Conservation (phyloP, 192 early-diverging fungal species). For the Coemansia sp. region DNA sequence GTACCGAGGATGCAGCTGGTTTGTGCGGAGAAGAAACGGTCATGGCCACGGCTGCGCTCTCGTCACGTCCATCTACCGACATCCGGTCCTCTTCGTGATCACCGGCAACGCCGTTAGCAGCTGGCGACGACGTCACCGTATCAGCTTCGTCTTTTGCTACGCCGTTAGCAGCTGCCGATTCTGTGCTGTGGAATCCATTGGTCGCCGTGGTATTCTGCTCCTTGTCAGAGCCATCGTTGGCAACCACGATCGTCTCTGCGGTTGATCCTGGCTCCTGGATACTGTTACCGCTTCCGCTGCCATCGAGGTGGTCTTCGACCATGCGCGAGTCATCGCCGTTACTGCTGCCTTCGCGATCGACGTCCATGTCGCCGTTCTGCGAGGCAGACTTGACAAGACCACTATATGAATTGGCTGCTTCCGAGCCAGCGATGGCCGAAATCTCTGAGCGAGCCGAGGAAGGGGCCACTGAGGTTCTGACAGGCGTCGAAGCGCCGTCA, state of each 20-base stretch:
- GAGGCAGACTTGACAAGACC: slow-evolving; percentile 1
- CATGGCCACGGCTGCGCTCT: not conserved
- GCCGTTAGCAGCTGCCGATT: too few species aligned
- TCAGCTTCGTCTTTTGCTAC: not conserved
- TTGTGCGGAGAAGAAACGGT: not conserved
- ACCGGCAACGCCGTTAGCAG: not conserved
- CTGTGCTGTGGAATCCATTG: too few species aligned
- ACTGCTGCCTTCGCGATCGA: slow-evolving; percentile 1
- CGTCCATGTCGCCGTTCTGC: slow-evolving; percentile 29
- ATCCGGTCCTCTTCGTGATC: not conserved
- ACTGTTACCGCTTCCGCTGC: not conserved
- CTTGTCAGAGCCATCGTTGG: not conserved
- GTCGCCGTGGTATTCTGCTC: not conserved
- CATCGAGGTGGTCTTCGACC: slow-evolving; percentile 11
- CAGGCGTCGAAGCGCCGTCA: not conserved
- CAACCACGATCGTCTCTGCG: not conserved
- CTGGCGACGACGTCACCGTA: not conserved
- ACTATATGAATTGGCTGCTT: not conserved
- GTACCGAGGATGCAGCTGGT: not conserved
- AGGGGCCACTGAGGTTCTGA: not conserved
- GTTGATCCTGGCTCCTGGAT: not conserved
- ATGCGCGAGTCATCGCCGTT: too few species aligned
- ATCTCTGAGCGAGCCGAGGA: slow-evolving; percentile 15
- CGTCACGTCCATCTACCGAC: not conserved
- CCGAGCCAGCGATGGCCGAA: slow-evolving; percentile 3